A percentile compares a stretch with the other conserved stretches of the same genome.
These are phyloP conservation scores for Saturnispora sanitii DNA, from an alignment of 805 yeast species.

Conservation along the genomic window DNA sequence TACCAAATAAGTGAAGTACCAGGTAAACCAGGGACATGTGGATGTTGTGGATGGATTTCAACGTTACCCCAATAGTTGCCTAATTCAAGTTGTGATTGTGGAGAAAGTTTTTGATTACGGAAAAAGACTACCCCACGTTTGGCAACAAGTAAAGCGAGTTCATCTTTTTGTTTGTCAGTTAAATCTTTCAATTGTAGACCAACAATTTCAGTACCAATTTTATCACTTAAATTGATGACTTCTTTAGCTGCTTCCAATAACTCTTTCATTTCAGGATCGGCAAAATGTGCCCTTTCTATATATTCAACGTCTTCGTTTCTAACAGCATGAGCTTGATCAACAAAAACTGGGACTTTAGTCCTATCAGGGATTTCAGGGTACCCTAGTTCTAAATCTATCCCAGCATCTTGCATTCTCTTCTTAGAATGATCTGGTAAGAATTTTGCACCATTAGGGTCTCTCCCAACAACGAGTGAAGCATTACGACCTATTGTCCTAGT, in stretches of 20 bases:
- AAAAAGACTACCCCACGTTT: constrained; percentile 42
- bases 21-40: constrained; percentile 27
- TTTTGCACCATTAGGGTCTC: constrained; percentile 15
- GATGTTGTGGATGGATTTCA: constrained; percentile 31
- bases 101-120: constrained; percentile 36
- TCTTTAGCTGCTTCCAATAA: constrained; percentile 31
- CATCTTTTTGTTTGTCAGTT: constrained; percentile 35
- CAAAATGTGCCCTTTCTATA: constrained; percentile 26
- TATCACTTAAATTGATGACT: constrained; percentile 34
- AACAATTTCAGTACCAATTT: constrained; percentile 40
- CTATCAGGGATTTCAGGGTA: constrained; percentile 30
- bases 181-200: constrained; percentile 37
- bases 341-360: constrained; percentile 27
- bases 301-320: constrained; percentile 28
- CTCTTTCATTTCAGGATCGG: constrained; percentile 34
- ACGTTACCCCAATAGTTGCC: constrained; percentile 38
- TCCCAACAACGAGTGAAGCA: constrained; percentile 7
- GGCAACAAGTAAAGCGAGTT: constrained; percentile 37
- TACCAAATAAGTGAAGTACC: constrained; percentile 36
- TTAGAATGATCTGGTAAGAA: constrained; percentile 20
- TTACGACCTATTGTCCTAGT: constrained; percentile 1
- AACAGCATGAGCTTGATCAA: constrained; percentile 32
- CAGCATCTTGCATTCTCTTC: constrained; percentile 27
- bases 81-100: constrained; percentile 33
- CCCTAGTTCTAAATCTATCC: constrained; percentile 29